phyloP scores from a whole-genome alignment of 768 basidiomycete genomes.

The Mycena floridula region DNA sequence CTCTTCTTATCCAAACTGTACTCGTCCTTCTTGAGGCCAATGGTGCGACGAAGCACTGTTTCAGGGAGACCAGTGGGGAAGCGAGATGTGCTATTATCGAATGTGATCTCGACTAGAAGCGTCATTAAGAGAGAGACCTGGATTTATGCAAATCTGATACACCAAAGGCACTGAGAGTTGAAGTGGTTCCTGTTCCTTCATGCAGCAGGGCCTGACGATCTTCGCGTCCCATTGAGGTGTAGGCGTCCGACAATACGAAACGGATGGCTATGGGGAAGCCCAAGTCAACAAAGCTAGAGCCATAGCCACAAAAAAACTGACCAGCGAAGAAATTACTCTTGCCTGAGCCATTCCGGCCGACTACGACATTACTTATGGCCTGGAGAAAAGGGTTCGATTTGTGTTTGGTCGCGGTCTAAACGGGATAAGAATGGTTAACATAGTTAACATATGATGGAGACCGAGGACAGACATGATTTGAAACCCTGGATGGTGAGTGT shows the following conservation, averaged over 20 bases:
- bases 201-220: constrained; percentile 92
- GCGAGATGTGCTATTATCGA: constrained; percentile 90
- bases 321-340: constrained; percentile 99
- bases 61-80: constrained; percentile 91
- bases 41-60: constrained; percentile 85
- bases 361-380: constrained; percentile 95
- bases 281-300: no score
- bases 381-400: constrained; percentile 92
- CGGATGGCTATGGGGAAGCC: no score
- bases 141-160: no score
- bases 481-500: constrained; percentile 91
- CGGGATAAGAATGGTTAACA: no score
- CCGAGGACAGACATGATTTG: no score
- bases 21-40: constrained; percentile 98
- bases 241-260: constrained; percentile 96
- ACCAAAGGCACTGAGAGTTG: constrained; percentile 91
- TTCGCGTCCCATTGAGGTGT: constrained; percentile 90
- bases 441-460: no score
- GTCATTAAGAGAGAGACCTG: no score
- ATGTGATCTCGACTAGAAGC: constrained; percentile 94
- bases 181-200: constrained; percentile 83
- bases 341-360: constrained; percentile 95
- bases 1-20: constrained; percentile 96
- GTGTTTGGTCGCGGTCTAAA: constrained; percentile 84
- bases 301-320: no score